A percentile compares a stretch with the other conserved stretches of the same genome.
Conservation (phyloP, 768 basidiomycete species). For the Ramaria sp. region DNA sequence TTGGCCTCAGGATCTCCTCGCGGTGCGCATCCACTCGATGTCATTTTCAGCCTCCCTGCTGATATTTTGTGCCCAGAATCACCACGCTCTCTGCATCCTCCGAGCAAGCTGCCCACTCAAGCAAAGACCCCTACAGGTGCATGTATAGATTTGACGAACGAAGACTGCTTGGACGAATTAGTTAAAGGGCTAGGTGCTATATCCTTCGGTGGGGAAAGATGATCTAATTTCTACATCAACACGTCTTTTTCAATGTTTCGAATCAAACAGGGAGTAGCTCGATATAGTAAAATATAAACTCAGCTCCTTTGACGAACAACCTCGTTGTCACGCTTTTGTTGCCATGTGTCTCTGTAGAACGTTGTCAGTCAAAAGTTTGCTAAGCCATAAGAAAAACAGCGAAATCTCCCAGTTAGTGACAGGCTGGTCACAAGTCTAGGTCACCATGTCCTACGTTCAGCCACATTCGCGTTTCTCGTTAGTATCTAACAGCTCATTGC, state of each 20-base stretch:
- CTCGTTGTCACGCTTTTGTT: no score
- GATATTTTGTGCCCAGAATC: not conserved
- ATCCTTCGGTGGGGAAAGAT: not conserved
- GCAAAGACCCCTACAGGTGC: not conserved
- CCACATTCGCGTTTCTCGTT: slow-evolving; percentile 15
- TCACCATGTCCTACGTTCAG: slow-evolving; percentile 4
- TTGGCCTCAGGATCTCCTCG: slow-evolving; percentile 1
- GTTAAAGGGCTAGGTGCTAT: not conserved
- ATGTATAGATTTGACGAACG: not conserved
- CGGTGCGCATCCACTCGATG: not conserved
- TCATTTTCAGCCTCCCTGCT: no score
- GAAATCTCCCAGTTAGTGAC: not conserved
- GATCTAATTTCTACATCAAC: not conserved
- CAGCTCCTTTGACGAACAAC: no score
- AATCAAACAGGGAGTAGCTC: no score
- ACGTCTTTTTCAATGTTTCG: not conserved
- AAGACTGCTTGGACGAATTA: not conserved
- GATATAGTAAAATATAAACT: no score
- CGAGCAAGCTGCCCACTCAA: not conserved
- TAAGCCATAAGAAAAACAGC: not conserved
- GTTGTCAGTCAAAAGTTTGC: no score
- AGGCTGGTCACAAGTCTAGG: not conserved
- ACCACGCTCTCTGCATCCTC: not conserved
- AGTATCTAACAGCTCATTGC: slow-evolving; percentile 14
- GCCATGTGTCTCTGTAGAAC: no score